Conservation (phyloP, 2,329 filamentous ascomycete species). For the Fonsecaea multimorphosa region DNA sequence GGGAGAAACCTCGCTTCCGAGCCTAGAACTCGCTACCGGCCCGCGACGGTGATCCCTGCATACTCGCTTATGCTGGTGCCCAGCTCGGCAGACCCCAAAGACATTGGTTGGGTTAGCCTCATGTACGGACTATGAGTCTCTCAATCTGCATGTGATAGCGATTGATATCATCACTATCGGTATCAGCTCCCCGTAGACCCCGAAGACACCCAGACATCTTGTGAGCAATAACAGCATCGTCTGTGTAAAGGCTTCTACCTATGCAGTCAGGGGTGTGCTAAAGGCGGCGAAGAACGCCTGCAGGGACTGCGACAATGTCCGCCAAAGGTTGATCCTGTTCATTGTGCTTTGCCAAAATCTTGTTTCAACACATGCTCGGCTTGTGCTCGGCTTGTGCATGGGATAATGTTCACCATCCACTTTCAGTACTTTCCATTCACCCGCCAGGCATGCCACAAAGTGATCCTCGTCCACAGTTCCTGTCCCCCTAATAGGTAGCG, state of each 20-base stretch:
- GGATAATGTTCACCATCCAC: neutral
- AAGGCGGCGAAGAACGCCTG: neutral
- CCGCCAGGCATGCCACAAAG: neutral
- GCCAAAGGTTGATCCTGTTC: neutral
- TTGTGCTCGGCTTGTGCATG: neutral
- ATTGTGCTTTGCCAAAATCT: neutral
- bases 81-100: neutral
- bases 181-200: too few species aligned
- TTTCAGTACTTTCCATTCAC: neutral
- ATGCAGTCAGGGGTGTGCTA: neutral
- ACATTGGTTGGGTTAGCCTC: neutral
- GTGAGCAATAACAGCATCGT: neutral
- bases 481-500: neutral
- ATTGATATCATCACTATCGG: neutral
- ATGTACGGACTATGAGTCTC: neutral
- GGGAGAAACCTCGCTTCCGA: neutral
- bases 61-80: slow-evolving; percentile 9
- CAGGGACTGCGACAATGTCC: neutral
- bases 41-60: slow-evolving; percentile 11
- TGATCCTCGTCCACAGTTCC: neutral
- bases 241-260: neutral
- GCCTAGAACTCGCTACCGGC: slow-evolving; percentile 1
- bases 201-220: neutral
- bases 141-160: neutral
- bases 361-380: neutral